Evolutionary conservation across 2,329 filamentous ascomycete genomes (phyloP), one percentile per base, ranked within the genome.

Genomic region (Aspergillus hortae): DNA sequence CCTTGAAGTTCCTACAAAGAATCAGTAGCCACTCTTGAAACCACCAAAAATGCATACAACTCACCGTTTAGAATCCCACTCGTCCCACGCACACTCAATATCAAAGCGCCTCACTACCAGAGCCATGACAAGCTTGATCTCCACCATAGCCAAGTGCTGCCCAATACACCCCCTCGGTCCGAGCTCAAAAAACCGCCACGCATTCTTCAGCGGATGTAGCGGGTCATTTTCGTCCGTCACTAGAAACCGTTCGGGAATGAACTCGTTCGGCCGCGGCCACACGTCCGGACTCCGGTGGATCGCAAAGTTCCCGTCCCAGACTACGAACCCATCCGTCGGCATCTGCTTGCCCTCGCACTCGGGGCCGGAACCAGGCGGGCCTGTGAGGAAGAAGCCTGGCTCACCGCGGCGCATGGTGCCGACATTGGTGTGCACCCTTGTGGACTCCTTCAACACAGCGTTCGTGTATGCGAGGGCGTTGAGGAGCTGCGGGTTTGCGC

Each of bases 401-500:
- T 36, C 27, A 15, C 46, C 46, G 5, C 36, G 17, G 14, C 48
- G 43, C 15, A 46, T 15, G 12, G 32, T 44, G 10, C 27, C 35
- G 21, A 49, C 45, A 4, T 43, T 30, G 23, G 54, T 43, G n/a
- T 44, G 52, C 4, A 56, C 44, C 14, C 54, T 52, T 2, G 55
- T 50, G 2, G 55, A 48, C 36, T 55, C 55, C 15, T 53, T 53
- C 27, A 57, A 49, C 1, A 57, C 53, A 4, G 55, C 55, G 2
- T 41, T 19, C 2, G 55, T 57, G 42, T 49, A 57, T 4, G 42
- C 21, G 2, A 50, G 48, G 10, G 45, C 38, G 30, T 53, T 55
- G 23, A 57, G 21, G 1, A 51, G 42, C 23, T 42, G 47, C 1
- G 55, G 53, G 4, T 32, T 25, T 10, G 35, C 15, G 3, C 33